Base-by-base conservation (phyloP, 2,329 filamentous ascomycete species). In the Colletotrichum kahawae region DNA sequence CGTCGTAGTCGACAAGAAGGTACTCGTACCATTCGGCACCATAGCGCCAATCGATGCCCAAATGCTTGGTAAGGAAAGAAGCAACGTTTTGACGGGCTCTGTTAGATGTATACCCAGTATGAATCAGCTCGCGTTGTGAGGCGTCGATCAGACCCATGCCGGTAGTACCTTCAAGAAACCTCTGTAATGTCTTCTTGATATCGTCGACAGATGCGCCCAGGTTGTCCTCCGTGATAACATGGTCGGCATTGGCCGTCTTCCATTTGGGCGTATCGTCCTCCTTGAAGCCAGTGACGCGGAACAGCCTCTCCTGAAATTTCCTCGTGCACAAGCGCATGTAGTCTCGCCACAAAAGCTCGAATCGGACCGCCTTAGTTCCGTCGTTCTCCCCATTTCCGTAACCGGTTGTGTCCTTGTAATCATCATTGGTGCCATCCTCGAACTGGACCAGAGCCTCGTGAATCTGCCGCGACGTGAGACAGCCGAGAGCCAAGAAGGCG, bases 1-100 rank as follows among this genome's bases (percentile, higher is more conserved):
- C 89, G 78, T 96, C 94, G 81, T 96, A 95, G 81, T 97, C 95
- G 34, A 93, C 87, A 4, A 96, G 87, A 80, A 94, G 85, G 80
- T 89, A 91, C 81, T 96, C 94, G 80, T 96, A 96, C 93, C 93
- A 96, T 81, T 96, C 94, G 0, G 94, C 95, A 0, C 94, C 95
- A 16, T 94, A 88, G 0, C 94, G 90, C 95, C 95, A 97, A 82
- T 96, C 94, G 27, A 96, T 92, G 2, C 89, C 88, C 4, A 96
- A 85, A 76, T 95, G 93, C 78, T 95, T 95, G 0, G 93, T 84
- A 2, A 96, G 85, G 81, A 95, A 96, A 18, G 89, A 93, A 0
- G 94, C 94, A 1, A 95, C 93, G 70, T 96, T 95, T 82, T 96
- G 94, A 4, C 94, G 87, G 0, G 93, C 92, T 16, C 94, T 89